Base-by-base conservation (phyloP, 495 filamentous ascomycete species). In the Lepraria neglecta region DNA sequence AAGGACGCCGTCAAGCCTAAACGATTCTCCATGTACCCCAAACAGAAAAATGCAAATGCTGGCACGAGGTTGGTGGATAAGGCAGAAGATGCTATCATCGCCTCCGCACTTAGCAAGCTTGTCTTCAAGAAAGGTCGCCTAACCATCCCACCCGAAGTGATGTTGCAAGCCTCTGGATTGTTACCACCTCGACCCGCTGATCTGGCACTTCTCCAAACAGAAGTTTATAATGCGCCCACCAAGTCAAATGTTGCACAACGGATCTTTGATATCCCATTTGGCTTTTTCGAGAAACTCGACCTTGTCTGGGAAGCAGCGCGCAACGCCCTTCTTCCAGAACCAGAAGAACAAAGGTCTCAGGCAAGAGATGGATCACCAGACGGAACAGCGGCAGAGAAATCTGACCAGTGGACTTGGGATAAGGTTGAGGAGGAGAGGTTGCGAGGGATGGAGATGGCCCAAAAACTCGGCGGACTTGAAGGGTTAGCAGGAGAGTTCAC, bases 61-160 rank as follows among this genome's bases (percentile, higher is more conserved):
- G 58, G 58, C 17, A 57, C 44, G 15, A 51, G 58, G 45, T 35
- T 31, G 14, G 63, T 61, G 52, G 58, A 61, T 12, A 61, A 58
- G 27, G 45, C 24, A n/a, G 62, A 64, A 45, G 62, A 64, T 38
- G 62, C 75, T 30, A 77, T 96, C 33, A 82, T 87, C 63, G 91
- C 91, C 2, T 87, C 84, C 3, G 86, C 84, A 7, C 62, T 96
- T 10, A 87, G 83, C 68, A 92, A 92, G 76, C 95, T 92, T 70
- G 91, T 95, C 1, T 87, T 92, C 66, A 96, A 96, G 76, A 83
- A 88, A 69, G 91, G 91, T 0, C 77, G 92, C n/a, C 74, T 92
- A 64, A 97, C 92, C 7, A 81, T 96, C 9, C 81, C 88, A 47
- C 90, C 92, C 14, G 90, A 92, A 71, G 75, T 88, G 45, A 79